Conservation (phyloP, 2,329 filamentous ascomycete species). For the Coniochaeta pulveracea region DNA sequence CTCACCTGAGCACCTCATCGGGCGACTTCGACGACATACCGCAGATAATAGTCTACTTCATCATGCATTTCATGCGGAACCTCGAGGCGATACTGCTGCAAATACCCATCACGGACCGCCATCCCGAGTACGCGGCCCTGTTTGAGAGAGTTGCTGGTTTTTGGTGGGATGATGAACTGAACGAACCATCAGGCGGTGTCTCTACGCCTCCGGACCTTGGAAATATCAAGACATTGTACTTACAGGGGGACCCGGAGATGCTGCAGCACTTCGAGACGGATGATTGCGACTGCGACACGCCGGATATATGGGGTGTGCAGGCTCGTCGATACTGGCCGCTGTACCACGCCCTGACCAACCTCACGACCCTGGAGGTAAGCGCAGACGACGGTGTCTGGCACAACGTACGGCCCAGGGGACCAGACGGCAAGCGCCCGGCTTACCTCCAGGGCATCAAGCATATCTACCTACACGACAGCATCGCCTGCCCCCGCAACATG, state of each 20-base stretch:
- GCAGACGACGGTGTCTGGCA: conserved; percentile 14
- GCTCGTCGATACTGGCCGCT: conserved; percentile 10
- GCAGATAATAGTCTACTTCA: conserved; percentile 11
- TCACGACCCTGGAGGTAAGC: conserved; percentile 14
- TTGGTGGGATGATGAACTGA: not conserved
- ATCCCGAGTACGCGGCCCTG: conserved; percentile 10
- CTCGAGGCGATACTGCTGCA: conserved; percentile 15
- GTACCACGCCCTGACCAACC: conserved; percentile 10
- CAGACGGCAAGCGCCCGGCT: not conserved
- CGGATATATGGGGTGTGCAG: conserved; percentile 12
- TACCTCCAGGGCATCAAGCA: conserved; percentile 11
- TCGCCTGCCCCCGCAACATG: conserved; percentile 12
- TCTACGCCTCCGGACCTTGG: conserved; percentile 8
- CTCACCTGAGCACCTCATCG: not conserved
- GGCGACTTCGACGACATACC: conserved; percentile 11
- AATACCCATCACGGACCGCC: conserved; percentile 13
- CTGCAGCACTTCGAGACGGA: conserved; percentile 11
- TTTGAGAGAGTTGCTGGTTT: conserved; percentile 8
- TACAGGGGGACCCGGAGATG: conserved; percentile 16
- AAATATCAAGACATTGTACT: conserved; percentile 11
- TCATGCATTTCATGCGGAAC: conserved; percentile 8
- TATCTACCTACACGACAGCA: conserved; percentile 15
- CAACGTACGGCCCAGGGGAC: conserved; percentile 4
- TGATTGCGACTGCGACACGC: conserved; percentile 10
- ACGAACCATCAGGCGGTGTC: conserved; percentile 2